Evolutionary conservation across 1,284 basidiomycete species (phyloP).

Genomic region (Flammula alnicola): DNA sequence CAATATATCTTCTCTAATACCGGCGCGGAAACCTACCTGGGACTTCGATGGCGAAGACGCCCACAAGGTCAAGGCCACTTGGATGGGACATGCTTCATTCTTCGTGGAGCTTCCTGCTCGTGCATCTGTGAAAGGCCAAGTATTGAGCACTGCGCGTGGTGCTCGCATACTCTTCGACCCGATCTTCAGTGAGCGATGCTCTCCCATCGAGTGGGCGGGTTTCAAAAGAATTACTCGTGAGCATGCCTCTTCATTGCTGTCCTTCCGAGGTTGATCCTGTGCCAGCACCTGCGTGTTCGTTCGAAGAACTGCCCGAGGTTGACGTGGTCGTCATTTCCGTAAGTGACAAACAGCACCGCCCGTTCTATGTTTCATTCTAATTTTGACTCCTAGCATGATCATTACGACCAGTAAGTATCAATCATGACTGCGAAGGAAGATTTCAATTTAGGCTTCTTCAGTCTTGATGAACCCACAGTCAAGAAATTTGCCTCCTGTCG

Average conservation of each 20-base stretch:
- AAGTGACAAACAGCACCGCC: no score
- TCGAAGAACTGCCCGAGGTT: slow-evolving; percentile 64
- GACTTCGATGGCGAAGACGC: slow-evolving; percentile 22
- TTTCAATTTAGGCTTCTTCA: slow-evolving; percentile 25
- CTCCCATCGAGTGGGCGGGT: slow-evolving; percentile 54
- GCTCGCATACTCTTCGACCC: slow-evolving; percentile 75
- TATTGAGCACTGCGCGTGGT: slow-evolving; percentile 46
- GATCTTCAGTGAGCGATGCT: slow-evolving; percentile 66
- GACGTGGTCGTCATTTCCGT: slow-evolving; percentile 67
- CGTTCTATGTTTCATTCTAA: background rate
- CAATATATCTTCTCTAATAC: slow-evolving; percentile 8
- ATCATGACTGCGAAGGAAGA: background rate
- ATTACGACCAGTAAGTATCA: slow-evolving; percentile 66
- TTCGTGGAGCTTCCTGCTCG: slow-evolving; percentile 62
- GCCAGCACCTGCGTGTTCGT: slow-evolving; percentile 55
- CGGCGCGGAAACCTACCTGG: slow-evolving; percentile 42
- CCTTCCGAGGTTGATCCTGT: background rate
- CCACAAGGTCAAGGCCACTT: slow-evolving; percentile 64
- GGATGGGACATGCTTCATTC: slow-evolving; percentile 76
- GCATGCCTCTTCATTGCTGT: slow-evolving; percentile 14
- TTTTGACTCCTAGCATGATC: slow-evolving; percentile 53
- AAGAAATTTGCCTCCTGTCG: slow-evolving; percentile 34
- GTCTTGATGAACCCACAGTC: slow-evolving; percentile 62
- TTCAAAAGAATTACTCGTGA: slow-evolving; percentile 60
- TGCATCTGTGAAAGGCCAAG: slow-evolving; percentile 23